Base-by-base conservation (phyloP, 78 protist genomes). In the Salpingoeca rosetta region DNA sequence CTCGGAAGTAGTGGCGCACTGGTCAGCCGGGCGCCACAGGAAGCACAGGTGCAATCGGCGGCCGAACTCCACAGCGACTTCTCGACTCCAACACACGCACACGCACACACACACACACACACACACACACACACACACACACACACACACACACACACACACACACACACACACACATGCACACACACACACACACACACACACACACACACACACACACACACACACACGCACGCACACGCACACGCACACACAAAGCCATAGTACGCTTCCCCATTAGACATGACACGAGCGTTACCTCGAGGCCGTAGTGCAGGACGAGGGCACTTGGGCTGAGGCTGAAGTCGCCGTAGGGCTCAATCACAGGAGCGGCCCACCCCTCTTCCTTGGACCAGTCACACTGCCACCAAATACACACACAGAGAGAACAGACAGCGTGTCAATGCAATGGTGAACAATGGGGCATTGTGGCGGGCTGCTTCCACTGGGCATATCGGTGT, bases 251-350 rank as follows among this genome's bases (percentile, higher is more conserved):
- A 56, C n/a, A 56, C n/a, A 56, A 22, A 56, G 72, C 11, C n/a
- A 56, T 11, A 56, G 72, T 25, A 22, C 11, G 72, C 11, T 11
- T 25, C n/a, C 11, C n/a, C 11, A 45, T 3, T 17, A 3, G 57
- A 3, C 3, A 45, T 3, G 28, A 45, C 28, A 3, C 12, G 39
- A 11, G 86, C 31, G 65, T 0, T 38, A 89, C 90, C 86, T 92
- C 92, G 35, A 95, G 76, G 35, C 93, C 98, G 91, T 98, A 96
- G 86, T 98, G 99, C 28, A 98, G 88, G 10, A 87, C 85, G 24
- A 90, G 81, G 37, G 94, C 43, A 1, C 96, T 93, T 24, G 98
- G 98, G 44, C 90, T 88, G 77, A 98, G 27, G 36, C 86, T 31
- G 35, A 98, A 81, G 74, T 91, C 84, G 85, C 87, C 93, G 83